These are phyloP conservation scores for Phytophthora citrophthora DNA, from an alignment of 352 stramenopile species.

Conservation along the genomic window DNA sequence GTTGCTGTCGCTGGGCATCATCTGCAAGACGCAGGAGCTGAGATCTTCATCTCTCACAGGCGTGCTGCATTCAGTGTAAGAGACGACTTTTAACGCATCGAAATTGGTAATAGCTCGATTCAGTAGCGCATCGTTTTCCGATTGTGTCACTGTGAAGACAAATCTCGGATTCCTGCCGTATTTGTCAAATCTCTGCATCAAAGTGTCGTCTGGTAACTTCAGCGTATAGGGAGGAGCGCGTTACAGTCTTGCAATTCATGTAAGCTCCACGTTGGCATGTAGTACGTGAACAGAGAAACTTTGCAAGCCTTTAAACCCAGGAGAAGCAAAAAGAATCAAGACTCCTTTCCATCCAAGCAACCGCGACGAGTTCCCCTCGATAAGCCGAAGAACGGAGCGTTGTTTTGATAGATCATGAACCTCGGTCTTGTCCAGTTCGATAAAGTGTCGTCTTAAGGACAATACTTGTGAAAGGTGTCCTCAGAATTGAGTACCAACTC, in stretches of 20 bases:
- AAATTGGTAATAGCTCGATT: conserved; percentile 6
- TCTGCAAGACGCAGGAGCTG: conserved; percentile 21
- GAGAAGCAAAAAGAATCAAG: conserved; percentile 31
- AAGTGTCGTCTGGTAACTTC: conserved; percentile 38
- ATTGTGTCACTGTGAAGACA: conserved; percentile 1
- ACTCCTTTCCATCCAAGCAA: conserved; percentile 26
- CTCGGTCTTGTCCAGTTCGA: conserved; percentile 2
- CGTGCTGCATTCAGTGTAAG: conserved; percentile 4
- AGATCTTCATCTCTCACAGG: conserved; percentile 13
- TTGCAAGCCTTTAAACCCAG: neutral
- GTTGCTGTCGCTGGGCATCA: conserved; percentile 2
- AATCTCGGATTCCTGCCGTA: conserved; percentile 44
- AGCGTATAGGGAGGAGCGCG: neutral
- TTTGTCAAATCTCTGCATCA: conserved; percentile 61
- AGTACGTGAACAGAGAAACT: conserved; percentile 4
- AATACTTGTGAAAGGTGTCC: conserved; percentile 4
- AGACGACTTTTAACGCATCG: conserved; percentile 8
- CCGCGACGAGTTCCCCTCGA: conserved; percentile 16
- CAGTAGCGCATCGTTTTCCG: neutral
- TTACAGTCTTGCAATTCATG: conserved; percentile 13
- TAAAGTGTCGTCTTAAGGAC: conserved; percentile 7
- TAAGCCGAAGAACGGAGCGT: conserved; percentile 25
- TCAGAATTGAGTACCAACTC: conserved; percentile 27
- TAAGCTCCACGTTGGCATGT: conserved; percentile 9
- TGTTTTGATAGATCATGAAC: neutral